Evolutionary conservation across 75 land plant species (phyloP).

Genomic region (Pseudotsuga menziesii): DNA sequence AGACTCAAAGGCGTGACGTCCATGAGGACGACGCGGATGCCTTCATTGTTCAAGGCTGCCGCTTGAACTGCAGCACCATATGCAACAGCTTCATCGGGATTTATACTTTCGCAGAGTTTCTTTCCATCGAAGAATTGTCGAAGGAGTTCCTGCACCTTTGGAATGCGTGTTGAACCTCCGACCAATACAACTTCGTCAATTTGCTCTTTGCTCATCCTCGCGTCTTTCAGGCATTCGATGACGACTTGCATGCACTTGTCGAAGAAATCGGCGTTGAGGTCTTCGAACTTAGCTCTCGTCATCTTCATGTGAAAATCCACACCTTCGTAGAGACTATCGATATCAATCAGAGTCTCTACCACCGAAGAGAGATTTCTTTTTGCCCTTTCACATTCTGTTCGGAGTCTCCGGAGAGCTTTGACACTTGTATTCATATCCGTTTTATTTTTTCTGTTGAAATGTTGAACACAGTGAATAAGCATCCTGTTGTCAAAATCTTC

Average conservation of each 20-base stretch:
- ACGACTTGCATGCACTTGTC: slow-evolving; percentile 36
- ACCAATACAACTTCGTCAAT: slow-evolving; percentile 25
- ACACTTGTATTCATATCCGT: slow-evolving; percentile 26
- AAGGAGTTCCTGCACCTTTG: slow-evolving; percentile 25
- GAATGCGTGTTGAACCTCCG: slow-evolving; percentile 30
- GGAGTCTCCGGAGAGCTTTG: slow-evolving; percentile 25
- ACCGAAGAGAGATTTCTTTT: slow-evolving; percentile 24
- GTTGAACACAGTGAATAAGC: slow-evolving; percentile 27
- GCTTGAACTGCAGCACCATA: background rate
- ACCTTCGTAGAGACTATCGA: slow-evolving; percentile 27
- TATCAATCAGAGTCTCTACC: slow-evolving; percentile 22
- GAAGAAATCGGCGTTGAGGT: slow-evolving; percentile 33
- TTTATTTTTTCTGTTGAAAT: slow-evolving; percentile 28
- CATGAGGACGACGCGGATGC: background rate
- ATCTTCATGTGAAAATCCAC: slow-evolving; percentile 21
- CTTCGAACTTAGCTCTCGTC: slow-evolving; percentile 31
- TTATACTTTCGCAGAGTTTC: background rate
- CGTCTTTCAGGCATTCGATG: slow-evolving; percentile 31
- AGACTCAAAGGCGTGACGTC: slow-evolving; percentile 13
- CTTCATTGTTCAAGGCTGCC: background rate
- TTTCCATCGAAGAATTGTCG: background rate
- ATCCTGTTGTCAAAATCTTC: slow-evolving; percentile 33
- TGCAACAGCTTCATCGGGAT: background rate
- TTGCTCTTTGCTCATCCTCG: slow-evolving; percentile 12
- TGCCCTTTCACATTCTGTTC: slow-evolving; percentile 30